Base-by-base conservation (phyloP, 2,329 filamentous ascomycete species). In the Exserohilum turcica region DNA sequence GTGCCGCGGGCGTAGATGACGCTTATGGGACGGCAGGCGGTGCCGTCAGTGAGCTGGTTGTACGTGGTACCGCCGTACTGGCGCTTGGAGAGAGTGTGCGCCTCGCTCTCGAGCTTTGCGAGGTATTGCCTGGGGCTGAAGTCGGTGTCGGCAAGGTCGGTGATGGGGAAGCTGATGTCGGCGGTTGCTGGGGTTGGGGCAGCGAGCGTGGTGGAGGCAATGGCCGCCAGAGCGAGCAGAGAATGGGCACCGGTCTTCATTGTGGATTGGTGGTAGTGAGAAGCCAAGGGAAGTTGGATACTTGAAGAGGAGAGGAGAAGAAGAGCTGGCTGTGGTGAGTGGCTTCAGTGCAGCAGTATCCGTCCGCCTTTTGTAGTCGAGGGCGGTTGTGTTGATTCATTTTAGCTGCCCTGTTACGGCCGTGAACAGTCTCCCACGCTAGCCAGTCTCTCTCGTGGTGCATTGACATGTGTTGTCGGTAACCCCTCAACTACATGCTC, bases 1-100 rank as follows among this genome's bases (percentile, higher is more conserved):
- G 82, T 84, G 9, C 82, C 82, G 15, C 82, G 78, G 29, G 82
- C 82, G 56, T 79, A 84, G 64, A 85, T 79, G 54, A 85, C 67
- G 9, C 80, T 83, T 43, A 82, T 74, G 13, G 71, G 63, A 19
- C 76, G 77, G 68, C 79, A 81, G 31, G 60, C 54, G n/a, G 65
- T 68, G 12, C 66, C 62, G 52, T 69, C 62, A 10, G 65, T 71
- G 15, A 72, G 54, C 38, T 72, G 67, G 54, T 70, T 71, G 55
- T 68, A 66, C 10, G 66, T 71, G 47, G 59, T 50, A 16, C 58
- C 51, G 21, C 35, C 51, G 54, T 61, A 70, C 39, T 66, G 63
- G 19, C 63, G 61, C 52, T 64, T 65, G 36, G 49, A 44, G 6
- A 67, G 42, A 6, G 50, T 35, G 24, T 48, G 52, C 35, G 47